phyloP scores from a whole-genome alignment of 352 stramenopile genomes.

The Globisporangium iwayamae region DNA sequence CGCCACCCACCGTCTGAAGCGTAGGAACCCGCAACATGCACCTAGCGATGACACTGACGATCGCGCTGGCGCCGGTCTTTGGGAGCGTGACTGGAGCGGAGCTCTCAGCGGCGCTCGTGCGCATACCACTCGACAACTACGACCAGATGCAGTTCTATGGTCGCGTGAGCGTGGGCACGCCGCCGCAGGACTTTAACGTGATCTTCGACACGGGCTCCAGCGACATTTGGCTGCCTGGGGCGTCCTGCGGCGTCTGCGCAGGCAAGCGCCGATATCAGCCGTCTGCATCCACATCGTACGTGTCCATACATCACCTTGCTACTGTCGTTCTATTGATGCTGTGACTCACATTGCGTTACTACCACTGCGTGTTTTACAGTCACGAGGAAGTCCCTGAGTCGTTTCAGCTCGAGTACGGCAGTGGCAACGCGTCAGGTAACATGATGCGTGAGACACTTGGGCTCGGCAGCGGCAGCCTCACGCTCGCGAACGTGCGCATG shows the following conservation, averaged over 20 bases:
- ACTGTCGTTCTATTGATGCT: background rate
- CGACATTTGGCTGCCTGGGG: slow-evolving; percentile 58
- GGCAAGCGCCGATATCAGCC: slow-evolving; percentile 37
- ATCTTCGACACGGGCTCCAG: slow-evolving; percentile 81
- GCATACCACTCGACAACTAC: slow-evolving; percentile 69
- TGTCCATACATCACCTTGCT: background rate
- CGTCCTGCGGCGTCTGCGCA: slow-evolving; percentile 38
- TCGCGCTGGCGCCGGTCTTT: background rate
- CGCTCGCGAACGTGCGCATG: slow-evolving; percentile 37
- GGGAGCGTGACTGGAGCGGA: background rate
- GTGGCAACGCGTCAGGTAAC: slow-evolving; percentile 42
- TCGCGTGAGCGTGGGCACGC: slow-evolving; percentile 49
- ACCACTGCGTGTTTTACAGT: slow-evolving; percentile 11
- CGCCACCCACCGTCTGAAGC: background rate
- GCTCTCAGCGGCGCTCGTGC: slow-evolving; percentile 23
- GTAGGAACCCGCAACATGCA: background rate
- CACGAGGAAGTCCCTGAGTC: slow-evolving; percentile 19
- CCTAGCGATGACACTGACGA: background rate
- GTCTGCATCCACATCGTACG: slow-evolving; percentile 31
- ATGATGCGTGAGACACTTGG: slow-evolving; percentile 48
- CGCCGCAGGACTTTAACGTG: slow-evolving; percentile 58
- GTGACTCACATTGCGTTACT: background rate
- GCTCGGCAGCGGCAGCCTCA: slow-evolving; percentile 28
- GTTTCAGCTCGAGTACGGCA: slow-evolving; percentile 69
- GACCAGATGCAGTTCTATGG: slow-evolving; percentile 80